A percentile compares a stretch with the other conserved stretches of the same genome.
Evolutionary conservation across 768 basidiomycete species (phyloP).

Genomic region (Obba rivulosa): DNA sequence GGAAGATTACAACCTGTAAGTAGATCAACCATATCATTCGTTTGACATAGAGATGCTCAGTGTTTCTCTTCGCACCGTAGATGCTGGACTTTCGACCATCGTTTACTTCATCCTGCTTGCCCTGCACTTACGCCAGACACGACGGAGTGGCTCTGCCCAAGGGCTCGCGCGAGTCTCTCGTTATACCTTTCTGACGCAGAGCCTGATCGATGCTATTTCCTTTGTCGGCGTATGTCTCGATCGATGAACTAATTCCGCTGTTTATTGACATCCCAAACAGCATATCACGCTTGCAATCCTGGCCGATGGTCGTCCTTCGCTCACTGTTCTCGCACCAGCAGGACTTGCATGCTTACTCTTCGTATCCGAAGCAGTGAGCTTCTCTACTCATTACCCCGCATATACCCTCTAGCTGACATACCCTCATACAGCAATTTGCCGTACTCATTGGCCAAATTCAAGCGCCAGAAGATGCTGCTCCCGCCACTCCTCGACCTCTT

Average conservation of each 20-base stretch:
- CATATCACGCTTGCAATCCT: constrained; percentile 87
- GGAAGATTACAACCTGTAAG: constrained; percentile 42
- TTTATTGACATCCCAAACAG: constrained; percentile 16
- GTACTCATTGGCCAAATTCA: constrained; percentile 80
- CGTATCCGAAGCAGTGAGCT: constrained; percentile 77
- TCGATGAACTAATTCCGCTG: not conserved
- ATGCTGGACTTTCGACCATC: constrained; percentile 67
- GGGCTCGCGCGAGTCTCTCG: constrained; percentile 74
- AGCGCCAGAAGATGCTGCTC: constrained; percentile 57
- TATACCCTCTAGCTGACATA: not conserved
- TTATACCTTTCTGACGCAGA: constrained; percentile 79
- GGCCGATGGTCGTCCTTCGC: constrained; percentile 73
- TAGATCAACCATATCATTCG: too few species aligned
- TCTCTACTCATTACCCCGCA: not conserved
- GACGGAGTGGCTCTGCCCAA: constrained; percentile 71
- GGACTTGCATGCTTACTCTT: constrained; percentile 79
- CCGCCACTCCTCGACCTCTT: constrained; percentile 19
- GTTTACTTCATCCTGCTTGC: constrained; percentile 62
- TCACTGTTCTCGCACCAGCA: constrained; percentile 79
- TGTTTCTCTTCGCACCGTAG: constrained; percentile 30
- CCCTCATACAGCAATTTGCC: constrained; percentile 67
- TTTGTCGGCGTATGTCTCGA: constrained; percentile 58
- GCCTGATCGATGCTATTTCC: constrained; percentile 74
- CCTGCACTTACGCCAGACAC: constrained; percentile 70
- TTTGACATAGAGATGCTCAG: not conserved